phyloP scores from a whole-genome alignment of 257 asterid genomes.

The Pogostemon cablin region DNA sequence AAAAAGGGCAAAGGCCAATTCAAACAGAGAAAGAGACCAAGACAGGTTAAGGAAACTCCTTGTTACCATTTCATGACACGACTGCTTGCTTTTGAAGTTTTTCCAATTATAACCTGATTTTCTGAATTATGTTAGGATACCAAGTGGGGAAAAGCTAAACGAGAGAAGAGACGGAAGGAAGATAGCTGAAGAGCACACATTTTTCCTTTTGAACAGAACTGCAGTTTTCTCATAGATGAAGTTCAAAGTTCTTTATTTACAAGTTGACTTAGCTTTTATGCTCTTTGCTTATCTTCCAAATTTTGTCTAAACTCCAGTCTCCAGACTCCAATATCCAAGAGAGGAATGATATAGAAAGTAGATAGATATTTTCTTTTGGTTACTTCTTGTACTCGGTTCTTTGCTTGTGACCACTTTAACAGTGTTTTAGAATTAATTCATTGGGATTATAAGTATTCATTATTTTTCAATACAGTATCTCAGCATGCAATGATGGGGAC shows the following conservation, averaged over 20 bases:
- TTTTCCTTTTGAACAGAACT: slow-evolving; percentile 12
- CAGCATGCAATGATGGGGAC: no score
- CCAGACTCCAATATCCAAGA: not conserved
- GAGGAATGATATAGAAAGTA: slow-evolving; percentile 23
- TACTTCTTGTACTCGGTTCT: not conserved
- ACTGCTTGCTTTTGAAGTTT: not conserved
- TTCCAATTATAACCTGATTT: slow-evolving; percentile 24
- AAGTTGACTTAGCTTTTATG: slow-evolving; percentile 11
- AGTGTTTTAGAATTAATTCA: not conserved
- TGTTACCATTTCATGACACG: not conserved
- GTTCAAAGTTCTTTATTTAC: slow-evolving; percentile 13
- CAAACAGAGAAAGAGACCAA: slow-evolving; percentile 45
- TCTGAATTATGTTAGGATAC: slow-evolving; percentile 40
- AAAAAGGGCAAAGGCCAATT: slow-evolving; percentile 50
- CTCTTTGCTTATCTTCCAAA: slow-evolving; percentile 14
- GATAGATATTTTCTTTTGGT: not conserved
- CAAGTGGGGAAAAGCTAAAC: slow-evolving; percentile 34
- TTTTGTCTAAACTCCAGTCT: slow-evolving; percentile 23
- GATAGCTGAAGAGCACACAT: slow-evolving; percentile 39
- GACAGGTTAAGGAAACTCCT: slow-evolving; percentile 48
- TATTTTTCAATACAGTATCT: not conserved
- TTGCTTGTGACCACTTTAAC: not conserved
- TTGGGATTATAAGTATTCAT: not conserved
- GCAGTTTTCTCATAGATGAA: slow-evolving; percentile 27
- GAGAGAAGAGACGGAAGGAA: slow-evolving; percentile 50